Percentiles rank a stretch among this genome's conserved stretches.
These are phyloP conservation scores for Kluyveromyces dobzhanskii DNA, from an alignment of 805 yeast species.

Conservation along the genomic window DNA sequence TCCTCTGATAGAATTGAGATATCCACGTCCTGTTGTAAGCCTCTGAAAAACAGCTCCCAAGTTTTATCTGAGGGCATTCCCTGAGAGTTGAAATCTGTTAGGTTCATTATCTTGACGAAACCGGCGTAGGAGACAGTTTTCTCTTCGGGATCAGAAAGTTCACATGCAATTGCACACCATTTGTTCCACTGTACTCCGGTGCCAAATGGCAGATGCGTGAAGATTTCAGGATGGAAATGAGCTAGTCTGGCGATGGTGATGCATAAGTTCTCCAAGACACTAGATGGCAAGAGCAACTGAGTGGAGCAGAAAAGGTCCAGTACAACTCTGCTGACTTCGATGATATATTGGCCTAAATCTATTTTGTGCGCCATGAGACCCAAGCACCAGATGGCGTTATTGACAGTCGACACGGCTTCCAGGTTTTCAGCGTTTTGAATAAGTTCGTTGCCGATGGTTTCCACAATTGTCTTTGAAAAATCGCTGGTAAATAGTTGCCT, in stretches of 20 bases:
- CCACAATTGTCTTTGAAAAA: constrained; percentile 36
- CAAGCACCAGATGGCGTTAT: constrained; percentile 85
- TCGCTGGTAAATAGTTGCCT: constrained; percentile 29
- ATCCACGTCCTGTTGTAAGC: constrained; percentile 24
- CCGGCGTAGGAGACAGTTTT: constrained; percentile 85
- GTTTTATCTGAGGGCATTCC: constrained; percentile 17
- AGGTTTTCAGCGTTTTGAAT: constrained; percentile 31
- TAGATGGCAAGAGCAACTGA: constrained; percentile 17
- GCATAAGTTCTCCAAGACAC: constrained; percentile 80
- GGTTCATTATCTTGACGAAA: constrained; percentile 55
- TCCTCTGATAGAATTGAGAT: constrained; percentile 23
- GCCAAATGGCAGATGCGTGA: constrained; percentile 37
- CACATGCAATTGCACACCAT: constrained; percentile 67
- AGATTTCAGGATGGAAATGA: constrained; percentile 45
- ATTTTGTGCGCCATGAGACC: constrained; percentile 74
- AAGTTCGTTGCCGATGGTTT: constrained; percentile 63
- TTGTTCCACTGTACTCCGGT: constrained; percentile 37
- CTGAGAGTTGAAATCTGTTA: constrained; percentile 13
- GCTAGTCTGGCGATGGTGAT: constrained; percentile 87
- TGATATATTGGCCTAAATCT: constrained; percentile 22
- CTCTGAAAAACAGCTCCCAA: constrained; percentile 17
- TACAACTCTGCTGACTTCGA: constrained; percentile 23
- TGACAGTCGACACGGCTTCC: constrained; percentile 27
- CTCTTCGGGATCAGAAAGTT: constrained; percentile 72
- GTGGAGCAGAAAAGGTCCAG: constrained; percentile 24